phyloP scores from a whole-genome alignment of 257 asterid genomes.

The Oldenlandia corymbosa region DNA sequence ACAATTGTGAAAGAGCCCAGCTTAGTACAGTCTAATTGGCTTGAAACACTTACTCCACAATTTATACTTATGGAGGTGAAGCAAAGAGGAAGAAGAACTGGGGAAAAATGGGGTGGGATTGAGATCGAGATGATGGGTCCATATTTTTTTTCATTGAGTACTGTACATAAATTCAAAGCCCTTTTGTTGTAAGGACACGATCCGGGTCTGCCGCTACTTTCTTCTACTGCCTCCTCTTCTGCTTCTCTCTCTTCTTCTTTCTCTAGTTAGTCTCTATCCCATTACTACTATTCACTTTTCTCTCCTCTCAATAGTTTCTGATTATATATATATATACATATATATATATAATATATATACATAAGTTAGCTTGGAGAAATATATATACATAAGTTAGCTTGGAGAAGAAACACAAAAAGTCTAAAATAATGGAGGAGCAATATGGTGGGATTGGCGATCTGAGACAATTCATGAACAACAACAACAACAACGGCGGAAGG shows the following conservation, averaged over 20 bases:
- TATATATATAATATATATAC: too few species aligned
- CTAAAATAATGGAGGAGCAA: constrained; percentile 74
- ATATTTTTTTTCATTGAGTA: constrained; percentile 28
- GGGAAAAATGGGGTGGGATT: too few species aligned
- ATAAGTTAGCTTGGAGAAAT: too few species aligned
- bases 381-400: not conserved
- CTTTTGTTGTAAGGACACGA: constrained; percentile 55
- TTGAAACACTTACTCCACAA: not conserved
- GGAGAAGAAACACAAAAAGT: not conserved
- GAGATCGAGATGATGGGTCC: constrained; percentile 34
- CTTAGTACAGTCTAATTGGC: not conserved
- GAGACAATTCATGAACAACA: constrained; percentile 50
- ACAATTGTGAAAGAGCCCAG: too few species aligned
- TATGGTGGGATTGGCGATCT: constrained; percentile 74
- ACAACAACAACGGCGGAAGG: too few species aligned
- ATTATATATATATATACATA: too few species aligned
- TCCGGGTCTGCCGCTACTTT: constrained; percentile 88
- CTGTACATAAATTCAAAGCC: constrained; percentile 43
- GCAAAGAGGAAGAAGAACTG: too few species aligned
- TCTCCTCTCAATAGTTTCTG: too few species aligned
- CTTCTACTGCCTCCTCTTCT: constrained; percentile 31
- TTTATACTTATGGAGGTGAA: too few species aligned
- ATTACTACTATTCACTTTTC: not conserved
- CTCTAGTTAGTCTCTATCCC: constrained; percentile 6
- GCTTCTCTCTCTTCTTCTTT: not conserved